Percentiles rank a stretch among this genome's conserved stretches.
phyloP scores from a whole-genome alignment of 2,329 filamentous ascomycete genomes.

The Penicillium sp. region DNA sequence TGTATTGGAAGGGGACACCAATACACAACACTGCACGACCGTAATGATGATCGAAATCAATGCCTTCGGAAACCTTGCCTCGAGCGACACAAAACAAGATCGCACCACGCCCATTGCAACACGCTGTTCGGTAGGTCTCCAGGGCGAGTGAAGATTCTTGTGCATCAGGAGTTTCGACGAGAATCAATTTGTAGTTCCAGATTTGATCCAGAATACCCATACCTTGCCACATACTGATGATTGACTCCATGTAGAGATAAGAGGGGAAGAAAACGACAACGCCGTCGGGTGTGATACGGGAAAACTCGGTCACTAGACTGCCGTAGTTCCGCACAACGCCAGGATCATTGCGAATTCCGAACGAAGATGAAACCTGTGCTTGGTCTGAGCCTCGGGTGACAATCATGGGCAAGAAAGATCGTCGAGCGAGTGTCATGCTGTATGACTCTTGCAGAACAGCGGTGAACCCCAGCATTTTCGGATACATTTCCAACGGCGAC shows the following conservation, averaged over 20 bases:
- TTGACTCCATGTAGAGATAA: conserved; percentile 98
- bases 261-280: conserved; percentile 99
- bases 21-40: conserved; percentile 94
- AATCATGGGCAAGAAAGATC: conserved; percentile 97
- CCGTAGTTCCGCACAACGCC: conserved; percentile 98
- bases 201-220: conserved; percentile 97
- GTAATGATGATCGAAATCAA: conserved; percentile 99
- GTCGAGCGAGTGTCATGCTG: conserved; percentile 87
- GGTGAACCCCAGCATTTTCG: conserved; percentile 92
- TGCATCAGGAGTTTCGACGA: conserved; percentile 95
- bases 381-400: conserved; percentile 94
- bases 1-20: conserved; percentile 97
- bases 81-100: conserved; percentile 92
- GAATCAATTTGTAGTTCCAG: conserved; percentile 98
- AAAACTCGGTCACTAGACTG: conserved; percentile 87
- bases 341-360: conserved; percentile 92
- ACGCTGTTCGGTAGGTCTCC: conserved; percentile 95
- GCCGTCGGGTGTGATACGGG: conserved; percentile 91
- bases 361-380: conserved; percentile 85
- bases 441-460: conserved; percentile 97
- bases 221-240: conserved; percentile 98
- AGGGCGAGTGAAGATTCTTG: conserved; percentile 94
- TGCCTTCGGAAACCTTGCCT: conserved; percentile 95
- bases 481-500: conserved; percentile 97
- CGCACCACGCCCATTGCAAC: conserved; percentile 92